Conservation (phyloP, 176 grass and related monocot species). For the Musa troglodytarum region DNA sequence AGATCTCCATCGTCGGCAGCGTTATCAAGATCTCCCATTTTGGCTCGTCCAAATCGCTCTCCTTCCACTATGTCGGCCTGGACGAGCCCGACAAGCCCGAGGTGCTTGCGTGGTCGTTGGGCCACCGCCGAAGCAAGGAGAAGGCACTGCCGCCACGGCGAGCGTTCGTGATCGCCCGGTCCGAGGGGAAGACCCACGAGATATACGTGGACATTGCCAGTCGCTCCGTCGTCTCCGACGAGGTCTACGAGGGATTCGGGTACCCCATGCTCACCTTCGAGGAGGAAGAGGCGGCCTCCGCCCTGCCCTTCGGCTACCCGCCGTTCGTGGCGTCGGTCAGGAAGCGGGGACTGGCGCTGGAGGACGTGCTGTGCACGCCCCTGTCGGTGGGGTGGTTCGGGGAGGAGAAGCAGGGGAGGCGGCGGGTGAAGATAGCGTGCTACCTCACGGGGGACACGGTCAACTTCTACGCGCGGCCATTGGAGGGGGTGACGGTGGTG, state of each 20-base stretch:
- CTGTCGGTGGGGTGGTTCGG: conserved; percentile 61
- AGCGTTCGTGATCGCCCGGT: conserved; percentile 44
- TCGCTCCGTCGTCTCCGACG: conserved; percentile 23
- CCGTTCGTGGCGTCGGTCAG: conserved; percentile 46
- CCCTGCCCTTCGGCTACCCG: conserved; percentile 27
- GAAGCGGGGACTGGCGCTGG: conserved; percentile 25
- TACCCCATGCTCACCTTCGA: conserved; percentile 43
- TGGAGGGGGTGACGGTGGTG: conserved; percentile 55
- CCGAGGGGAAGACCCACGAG: conserved; percentile 40
- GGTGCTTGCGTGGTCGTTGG: conserved; percentile 15
- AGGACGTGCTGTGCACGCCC: conserved; percentile 42
- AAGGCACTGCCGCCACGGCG: conserved; percentile 10
- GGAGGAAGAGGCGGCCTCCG: conserved; percentile 34
- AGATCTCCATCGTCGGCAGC: conserved; percentile 26
- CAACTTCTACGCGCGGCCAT: conserved; percentile 48
- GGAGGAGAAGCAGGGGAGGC: not conserved
- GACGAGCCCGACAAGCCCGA: conserved; percentile 67
- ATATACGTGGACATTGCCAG: conserved; percentile 27
- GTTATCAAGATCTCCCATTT: conserved; percentile 32
- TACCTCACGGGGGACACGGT: conserved; percentile 36
- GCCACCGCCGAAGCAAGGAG: not conserved
- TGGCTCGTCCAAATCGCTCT: conserved; percentile 14
- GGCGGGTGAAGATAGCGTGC: conserved; percentile 46
- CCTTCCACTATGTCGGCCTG: conserved; percentile 79
- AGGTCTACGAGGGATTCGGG: conserved; percentile 29